Base-by-base conservation (phyloP, 352 stramenopile genomes). In the Pythium phragmitis region DNA sequence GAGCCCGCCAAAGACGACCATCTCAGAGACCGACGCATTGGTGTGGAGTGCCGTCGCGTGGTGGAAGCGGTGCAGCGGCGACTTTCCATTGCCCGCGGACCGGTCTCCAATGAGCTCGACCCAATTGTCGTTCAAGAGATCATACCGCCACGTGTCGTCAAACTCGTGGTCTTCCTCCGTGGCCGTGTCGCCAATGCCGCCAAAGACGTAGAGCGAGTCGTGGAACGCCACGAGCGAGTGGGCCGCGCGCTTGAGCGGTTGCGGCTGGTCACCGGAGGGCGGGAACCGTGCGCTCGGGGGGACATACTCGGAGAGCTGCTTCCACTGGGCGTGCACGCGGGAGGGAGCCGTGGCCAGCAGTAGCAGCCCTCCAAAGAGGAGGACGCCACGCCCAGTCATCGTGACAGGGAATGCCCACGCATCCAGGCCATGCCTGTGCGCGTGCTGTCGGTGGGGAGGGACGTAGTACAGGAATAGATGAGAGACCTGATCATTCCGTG, bases 91-190 rank as follows among this genome's bases (percentile, higher is more conserved):
- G 6, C 37, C 7, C 5, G 19, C 17, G 5, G 46, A 14, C 0
- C 50, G 21, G 46, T 67, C 63, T 19, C 21, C 28, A 0, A 65
- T 36, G 37, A 71, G 60, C 7, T 59, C 14, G 49, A 41, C 43
- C 66, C 66, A 73, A 11, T 39, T 41, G 5, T 61, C 42, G 19
- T 51, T 60, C 19, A 58, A 5, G 4, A 68, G 17, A 33, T 68
- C 51, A 21, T 56, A 70, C 17, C 68, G 65, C 83, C 83, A 92
- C n/a, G 83, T 89, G 59, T 92, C 83, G n/a, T 82, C 79, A 34
- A 76, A 85, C 62, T 92, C 83, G 57, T 80, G 50, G 50, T 87
- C 78, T 63, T 85, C 67, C 7, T 73, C 67, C 5, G 57, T 57
- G 30, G 60, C 58, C 8, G 39, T 72, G 36, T 69, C 21, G 28